Evolutionary conservation across 2,329 filamentous ascomycete genomes (phyloP), one percentile per base, ranked within the genome.

Genomic region (Plectosphaerella sp.): DNA sequence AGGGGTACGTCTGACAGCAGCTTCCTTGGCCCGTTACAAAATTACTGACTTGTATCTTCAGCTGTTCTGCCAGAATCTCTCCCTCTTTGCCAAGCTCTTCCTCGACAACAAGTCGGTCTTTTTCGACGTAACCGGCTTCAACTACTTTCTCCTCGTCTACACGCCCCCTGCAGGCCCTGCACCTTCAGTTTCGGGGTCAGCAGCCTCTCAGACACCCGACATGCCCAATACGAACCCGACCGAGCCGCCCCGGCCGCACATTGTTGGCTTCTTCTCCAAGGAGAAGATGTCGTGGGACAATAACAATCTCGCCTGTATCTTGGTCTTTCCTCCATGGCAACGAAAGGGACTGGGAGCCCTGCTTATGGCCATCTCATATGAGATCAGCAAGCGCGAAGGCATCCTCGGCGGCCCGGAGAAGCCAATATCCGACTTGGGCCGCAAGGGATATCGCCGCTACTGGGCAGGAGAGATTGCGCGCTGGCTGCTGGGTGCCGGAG

Each of bases 251-350:
- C 66, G 68, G 41, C 64, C 69, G 18, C 83, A 87, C 63, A 86
- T 97, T 28, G 83, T 93, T 1, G 94, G 94, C n/a, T 97, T 97
- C 78, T 99, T 97, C 74, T 95, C 89, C 57, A 97, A 99, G 67
- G 94, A 99, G 70, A 97, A 97, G 68, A 88, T 97, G 77, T 96
- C 91, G 4, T 99, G 94, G 93, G 94, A 99, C 64, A 92, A 93
- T 63, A 97, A 99, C 70, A 99, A 97, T 59, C 79, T 99, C 5
- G 94, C 94, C 1, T 99, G 94, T 66, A 99, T 99, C 60, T 78
- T 97, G 7, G 82, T 97, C 15, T 97, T 97, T 64, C 94, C 94
- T 1, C 94, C 94, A 0, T 97, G 93, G 84, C 93, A 97, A 70
- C 86, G 88, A 57, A 91, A 91, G 58, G 91, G 93, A 1, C 79